Evolutionary conservation across 2,329 filamentous ascomycete genomes (phyloP), one percentile per base, ranked within the genome.

Genomic region (Thermoascus crustaceus): DNA sequence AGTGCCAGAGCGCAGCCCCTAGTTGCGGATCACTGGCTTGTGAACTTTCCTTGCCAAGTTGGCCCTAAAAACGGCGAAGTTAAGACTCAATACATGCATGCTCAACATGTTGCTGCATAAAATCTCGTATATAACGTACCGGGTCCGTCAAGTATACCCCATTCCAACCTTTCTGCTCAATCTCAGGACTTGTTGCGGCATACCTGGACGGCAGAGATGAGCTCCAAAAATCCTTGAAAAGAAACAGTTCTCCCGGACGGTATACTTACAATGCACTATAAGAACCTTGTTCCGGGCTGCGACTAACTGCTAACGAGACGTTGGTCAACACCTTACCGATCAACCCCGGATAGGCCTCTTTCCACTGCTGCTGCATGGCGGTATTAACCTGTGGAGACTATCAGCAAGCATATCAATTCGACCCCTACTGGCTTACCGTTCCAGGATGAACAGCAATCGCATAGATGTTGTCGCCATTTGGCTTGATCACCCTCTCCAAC

Each of bases 341-440:
- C 0, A 69, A 44, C 0, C 63, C 63, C 0, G 64, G 64, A 29
- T 67, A 68, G 0, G 64, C 63, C 10, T 65, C 61, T 38, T 68
- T 67, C 63, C 63, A 68, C 38, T 68, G 63, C 34, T 67, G 52
- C 34, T 67, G 62, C 57, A 67, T 67, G 3, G 54, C 53, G 0
- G 65, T 67, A 5, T 63, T 67, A 14, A 67, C 64, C 64, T 66
- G 9, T 10, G 4, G 7, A 21, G 7, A 14, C n/a, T 4, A 13
- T 23, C 2, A 32, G 13, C 16, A 26, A 30, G 24, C 21, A 14
- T 6, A 10, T 20, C 10, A 34, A 9, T 9, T 30, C n/a, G 23
- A 31, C 10, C 19, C 9, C 18, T 4, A n/a, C 4, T 22, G 17
- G 48, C 55, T 43, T 47, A 61, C 58, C 7, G 56, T 50, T 7